These are phyloP conservation scores for Aureobasidium melanogenum DNA, from an alignment of 2,329 filamentous ascomycete species.

Conservation along the genomic window DNA sequence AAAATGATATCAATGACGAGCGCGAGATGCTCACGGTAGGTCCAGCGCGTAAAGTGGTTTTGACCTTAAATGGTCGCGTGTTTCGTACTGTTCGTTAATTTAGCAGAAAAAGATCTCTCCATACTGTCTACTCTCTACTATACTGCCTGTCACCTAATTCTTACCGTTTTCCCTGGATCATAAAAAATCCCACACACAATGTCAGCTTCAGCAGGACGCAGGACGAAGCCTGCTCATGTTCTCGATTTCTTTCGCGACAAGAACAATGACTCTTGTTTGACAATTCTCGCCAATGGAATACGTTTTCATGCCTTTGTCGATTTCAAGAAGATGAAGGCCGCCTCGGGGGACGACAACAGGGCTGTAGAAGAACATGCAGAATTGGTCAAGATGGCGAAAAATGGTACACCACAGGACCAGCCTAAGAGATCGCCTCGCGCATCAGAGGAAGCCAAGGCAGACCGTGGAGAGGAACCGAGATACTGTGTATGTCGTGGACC, in stretches of 20 bases:
- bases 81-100: background rate
- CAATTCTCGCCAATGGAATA: conserved; percentile 21
- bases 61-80: background rate
- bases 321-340: conserved; percentile 17
- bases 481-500: conserved; percentile 8
- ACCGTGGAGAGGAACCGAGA: background rate
- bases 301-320: conserved; percentile 28
- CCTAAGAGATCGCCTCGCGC: conserved; percentile 5
- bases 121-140: background rate
- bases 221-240: conserved; percentile 15
- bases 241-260: conserved; percentile 27
- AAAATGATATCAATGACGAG: conserved; percentile 4
- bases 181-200: background rate
- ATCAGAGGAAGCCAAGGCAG: conserved; percentile 10
- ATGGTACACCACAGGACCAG: background rate
- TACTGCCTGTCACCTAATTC: no score
- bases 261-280: conserved; percentile 25
- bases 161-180: background rate
- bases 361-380: conserved; percentile 18
- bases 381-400: conserved; percentile 18
- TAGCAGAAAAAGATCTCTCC: background rate
- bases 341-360: conserved; percentile 4
- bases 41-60: conserved; percentile 9
- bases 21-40: conserved; percentile 4
- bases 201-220: conserved; percentile 6